Evolutionary conservation across 805 yeast species (phyloP), one percentile per base, ranked within the genome.

Genomic region (Cyberlindnera xylosilytica): DNA sequence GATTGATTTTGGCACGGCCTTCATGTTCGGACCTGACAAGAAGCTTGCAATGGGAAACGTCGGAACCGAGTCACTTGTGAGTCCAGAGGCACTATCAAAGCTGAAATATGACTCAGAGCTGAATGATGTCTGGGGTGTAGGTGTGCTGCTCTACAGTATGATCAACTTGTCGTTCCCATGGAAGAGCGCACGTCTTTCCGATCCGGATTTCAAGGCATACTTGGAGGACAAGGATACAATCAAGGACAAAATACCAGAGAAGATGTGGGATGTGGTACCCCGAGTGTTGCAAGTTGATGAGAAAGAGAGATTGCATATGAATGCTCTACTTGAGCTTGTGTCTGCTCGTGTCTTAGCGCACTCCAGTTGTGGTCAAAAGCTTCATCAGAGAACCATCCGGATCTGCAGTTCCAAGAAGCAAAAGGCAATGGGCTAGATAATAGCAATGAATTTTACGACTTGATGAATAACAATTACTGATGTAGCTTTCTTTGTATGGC

Each of bases 1-100:
- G 40, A 87, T 91, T 44, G 98, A 91, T 65, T 91, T 90, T 63
- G 98, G 98, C 7, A 80, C 93, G 6, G 93, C 97, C 0, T 84
- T 84, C 16, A 79, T 80, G 64, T 79, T 73, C 49, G 76, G 75
- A 26, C 57, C 65, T 6, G 71, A 72, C 36, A 71, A 76, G 17
- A 74, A 79, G 7, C 64, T 69, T 38, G 89, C 96, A 0, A 72
- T 74, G 16, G 98, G 98, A 2, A 73, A 88, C 10, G 95, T 88
- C 9, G 98, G 99, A 6, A 84, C 95, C 2, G 97, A 90, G 61
- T 95, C 96, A 1, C 86, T 91, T 56, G 69, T 89, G 42, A 90
- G 97, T 0, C 98, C 98, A 0, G 98, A 91, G 59, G 72, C 90
- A 46, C 68, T 88, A n/a, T 67, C 70, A 32, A 71, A 78, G 38